A percentile compares a stretch with the other conserved stretches of the same genome.
Conservation (phyloP, 768 basidiomycete genomes). For the Leccinum longicurvipes region DNA sequence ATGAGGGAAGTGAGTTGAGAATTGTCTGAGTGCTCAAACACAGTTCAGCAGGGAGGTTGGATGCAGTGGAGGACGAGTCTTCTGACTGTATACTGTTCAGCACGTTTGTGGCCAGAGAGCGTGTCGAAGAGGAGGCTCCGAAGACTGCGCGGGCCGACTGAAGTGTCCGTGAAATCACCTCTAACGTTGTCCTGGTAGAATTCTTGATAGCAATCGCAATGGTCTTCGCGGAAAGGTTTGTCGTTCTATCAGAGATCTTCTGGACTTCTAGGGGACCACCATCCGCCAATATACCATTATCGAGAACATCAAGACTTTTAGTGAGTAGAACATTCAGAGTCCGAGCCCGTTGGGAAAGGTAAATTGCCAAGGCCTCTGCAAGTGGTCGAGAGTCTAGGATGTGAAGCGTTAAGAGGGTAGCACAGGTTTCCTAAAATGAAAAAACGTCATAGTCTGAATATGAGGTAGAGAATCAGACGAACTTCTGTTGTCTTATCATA, state of each 20-base stretch:
- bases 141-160: conserved; percentile 57
- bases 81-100: conserved; percentile 63
- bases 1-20: conserved; percentile 73
- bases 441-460: background rate
- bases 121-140: conserved; percentile 31
- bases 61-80: conserved; percentile 21
- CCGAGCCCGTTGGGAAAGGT: conserved; percentile 69
- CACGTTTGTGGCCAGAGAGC: conserved; percentile 53
- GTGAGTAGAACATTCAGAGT: conserved; percentile 47
- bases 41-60: conserved; percentile 46
- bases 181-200: conserved; percentile 48
- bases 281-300: conserved; percentile 37
- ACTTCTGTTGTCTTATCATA: conserved; percentile 51
- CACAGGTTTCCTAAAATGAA: conserved; percentile 59
- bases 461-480: conserved; percentile 13
- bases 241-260: conserved; percentile 1
- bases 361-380: conserved; percentile 63
- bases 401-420: conserved; percentile 78
- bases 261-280: conserved; percentile 31
- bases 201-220: conserved; percentile 52
- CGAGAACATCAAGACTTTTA: conserved; percentile 23
- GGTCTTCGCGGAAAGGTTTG: conserved; percentile 27
- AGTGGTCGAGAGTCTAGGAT: conserved; percentile 86
- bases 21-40: conserved; percentile 65
- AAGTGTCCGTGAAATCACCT: conserved; percentile 58